Evolutionary conservation across 306 rosid species (phyloP), one percentile per base, ranked within the genome.

Genomic region (Dryas drummondii): DNA sequence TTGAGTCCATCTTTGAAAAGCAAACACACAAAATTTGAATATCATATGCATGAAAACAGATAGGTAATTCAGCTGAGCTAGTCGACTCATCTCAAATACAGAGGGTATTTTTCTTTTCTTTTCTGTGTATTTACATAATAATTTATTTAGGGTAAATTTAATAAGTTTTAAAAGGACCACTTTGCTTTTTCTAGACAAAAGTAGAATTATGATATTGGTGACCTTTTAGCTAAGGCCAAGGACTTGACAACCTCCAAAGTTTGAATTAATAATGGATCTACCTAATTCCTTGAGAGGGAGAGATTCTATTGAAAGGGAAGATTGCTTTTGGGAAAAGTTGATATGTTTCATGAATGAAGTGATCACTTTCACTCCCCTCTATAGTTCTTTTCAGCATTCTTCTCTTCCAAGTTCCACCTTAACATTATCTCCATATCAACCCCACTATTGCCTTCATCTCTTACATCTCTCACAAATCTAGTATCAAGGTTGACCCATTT

Each of bases 241-340:
- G 80, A 78, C 56, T 60, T 49, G 32, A 79, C 63, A 62, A 45
- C 61, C 57, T 61, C 9, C 49, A 70, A 40, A 15, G 42, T n/a
- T 72, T 16, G 54, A 76, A 61, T 32, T 41, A 75, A 67, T 32
- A 67, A 55, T 48, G 49, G 41, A 81, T 68, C 72, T 13, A 46
- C 83, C 72, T 32, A 68, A 72, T 82, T 82, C 84, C 73, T 67
- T 82, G 73, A 79, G 7, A 71, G 81, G 26, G 77, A 72, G 26
- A 67, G 65, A 75, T 84, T 68, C 77, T 42, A 19, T 67, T 47
- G 19, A 59, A 60, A 17, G 69, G 19, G 10, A 5, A 48, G 32
- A 3, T 46, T 69, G 64, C 82, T 68, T 82, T 73, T 26, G 51
- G 40, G 15, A 13, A 41, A 26, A 71, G 16, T 19, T 26, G 27